A percentile compares a stretch with the other conserved stretches of the same genome.
phyloP scores from a whole-genome alignment of 2,329 filamentous ascomycete genomes.

The Pestalotiopsis sp. region DNA sequence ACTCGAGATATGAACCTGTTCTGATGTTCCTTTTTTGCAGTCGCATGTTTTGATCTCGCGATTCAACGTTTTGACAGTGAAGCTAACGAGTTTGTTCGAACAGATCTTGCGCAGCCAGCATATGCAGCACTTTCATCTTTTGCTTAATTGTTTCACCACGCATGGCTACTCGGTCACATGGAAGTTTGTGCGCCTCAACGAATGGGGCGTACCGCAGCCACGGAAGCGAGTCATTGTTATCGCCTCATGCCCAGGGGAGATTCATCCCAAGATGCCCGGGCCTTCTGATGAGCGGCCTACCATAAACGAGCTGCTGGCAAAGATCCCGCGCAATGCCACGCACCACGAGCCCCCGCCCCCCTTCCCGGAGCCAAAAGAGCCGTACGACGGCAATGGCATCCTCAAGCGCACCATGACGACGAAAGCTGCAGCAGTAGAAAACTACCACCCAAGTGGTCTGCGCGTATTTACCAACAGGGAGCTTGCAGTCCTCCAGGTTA shows the following conservation, averaged over 20 bases:
- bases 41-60: too few relatives aligned
- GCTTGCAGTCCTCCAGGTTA: slow-evolving; percentile 63
- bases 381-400: slow-evolving; percentile 44
- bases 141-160: slow-evolving; percentile 63
- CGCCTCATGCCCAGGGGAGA: slow-evolving; percentile 65
- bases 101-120: slow-evolving; percentile 51
- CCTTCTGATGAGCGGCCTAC: slow-evolving; percentile 56
- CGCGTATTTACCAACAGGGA: slow-evolving; percentile 66
- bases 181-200: slow-evolving; percentile 54
- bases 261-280: slow-evolving; percentile 62
- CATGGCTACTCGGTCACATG: slow-evolving; percentile 69
- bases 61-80: background rate
- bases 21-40: too few relatives aligned
- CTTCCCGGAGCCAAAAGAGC: slow-evolving; percentile 23
- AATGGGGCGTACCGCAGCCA: slow-evolving; percentile 48
- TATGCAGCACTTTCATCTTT: slow-evolving; percentile 49
- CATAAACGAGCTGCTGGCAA: slow-evolving; percentile 37
- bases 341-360: slow-evolving; percentile 37
- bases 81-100: background rate
- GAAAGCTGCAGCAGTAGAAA: slow-evolving; percentile 43
- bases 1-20: background rate
- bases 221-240: slow-evolving; percentile 55
- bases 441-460: slow-evolving; percentile 63
- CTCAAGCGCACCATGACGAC: slow-evolving; percentile 63
- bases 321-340: slow-evolving; percentile 23